These are phyloP conservation scores for Byssochlamys sp. DNA, from an alignment of 2,329 filamentous ascomycete genomes.

Conservation along the genomic window DNA sequence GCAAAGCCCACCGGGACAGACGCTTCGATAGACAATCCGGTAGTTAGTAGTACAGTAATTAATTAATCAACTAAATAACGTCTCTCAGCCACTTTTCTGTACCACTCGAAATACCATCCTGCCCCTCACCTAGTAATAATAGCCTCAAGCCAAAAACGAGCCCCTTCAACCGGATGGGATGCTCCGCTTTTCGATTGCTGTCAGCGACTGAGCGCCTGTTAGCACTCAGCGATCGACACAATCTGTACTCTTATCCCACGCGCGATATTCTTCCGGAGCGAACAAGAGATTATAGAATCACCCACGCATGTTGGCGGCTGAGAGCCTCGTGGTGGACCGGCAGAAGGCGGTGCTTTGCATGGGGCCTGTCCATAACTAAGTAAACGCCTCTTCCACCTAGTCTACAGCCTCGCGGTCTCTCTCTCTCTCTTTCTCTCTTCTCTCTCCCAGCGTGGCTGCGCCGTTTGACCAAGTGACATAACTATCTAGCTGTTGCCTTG, in stretches of 20 bases:
- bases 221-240: not conserved
- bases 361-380: not conserved
- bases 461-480: not conserved
- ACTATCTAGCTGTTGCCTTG: not conserved
- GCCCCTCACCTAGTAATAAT: not conserved
- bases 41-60: not conserved
- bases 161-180: not conserved
- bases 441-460: not conserved
- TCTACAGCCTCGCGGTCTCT: too few species aligned
- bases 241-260: not conserved
- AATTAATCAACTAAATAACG: not conserved
- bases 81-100: not conserved
- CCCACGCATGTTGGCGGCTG: not conserved
- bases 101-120: not conserved
- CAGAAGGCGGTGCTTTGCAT: not conserved
- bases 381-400: not conserved
- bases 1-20: not conserved
- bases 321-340: not conserved
- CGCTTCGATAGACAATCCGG: not conserved
- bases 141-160: not conserved
- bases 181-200: not conserved
- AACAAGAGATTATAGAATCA: not conserved
- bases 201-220: not conserved
- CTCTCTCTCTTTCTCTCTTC: too few species aligned
- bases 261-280: not conserved